A percentile compares a stretch with the other conserved stretches of the same genome.
These are phyloP conservation scores for Uronychia setigera DNA, from an alignment of 73 alveolate species.

Conservation along the genomic window DNA sequence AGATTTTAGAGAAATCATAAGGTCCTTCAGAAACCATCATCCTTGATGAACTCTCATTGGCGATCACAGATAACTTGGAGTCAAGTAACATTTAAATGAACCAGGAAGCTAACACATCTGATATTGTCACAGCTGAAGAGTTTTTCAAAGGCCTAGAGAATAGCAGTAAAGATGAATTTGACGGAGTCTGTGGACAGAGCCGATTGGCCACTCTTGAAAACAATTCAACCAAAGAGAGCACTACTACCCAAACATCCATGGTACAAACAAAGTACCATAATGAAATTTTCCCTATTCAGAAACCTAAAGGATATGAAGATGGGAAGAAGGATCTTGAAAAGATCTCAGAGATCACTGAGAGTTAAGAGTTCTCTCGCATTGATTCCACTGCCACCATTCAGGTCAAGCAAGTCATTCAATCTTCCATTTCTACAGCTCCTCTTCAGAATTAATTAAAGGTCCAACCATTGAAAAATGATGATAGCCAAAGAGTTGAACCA, in stretches of 20 bases:
- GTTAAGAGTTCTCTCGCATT: not conserved
- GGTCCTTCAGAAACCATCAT: slow-evolving; percentile 1
- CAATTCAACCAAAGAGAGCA: not conserved
- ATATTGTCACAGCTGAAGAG: not conserved
- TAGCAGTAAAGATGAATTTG: not conserved
- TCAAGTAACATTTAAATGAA: not conserved
- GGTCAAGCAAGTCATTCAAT: no score
- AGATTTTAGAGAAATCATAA: not conserved
- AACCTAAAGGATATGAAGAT: no score
- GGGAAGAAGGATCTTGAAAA: not conserved
- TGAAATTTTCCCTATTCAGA: no score
- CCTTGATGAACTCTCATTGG: not conserved
- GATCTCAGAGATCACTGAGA: not conserved
- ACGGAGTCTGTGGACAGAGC: not conserved
- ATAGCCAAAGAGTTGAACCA: no score
- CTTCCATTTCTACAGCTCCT: no score
- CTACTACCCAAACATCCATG: no score
- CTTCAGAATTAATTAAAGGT: no score
- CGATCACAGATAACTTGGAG: not conserved
- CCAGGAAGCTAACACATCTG: not conserved
- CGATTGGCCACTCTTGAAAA: not conserved
- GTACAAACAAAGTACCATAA: no score
- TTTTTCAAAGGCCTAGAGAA: not conserved
- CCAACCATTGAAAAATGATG: no score
- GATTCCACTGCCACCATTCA: not conserved